Evolutionary conservation across 495 filamentous ascomycete genomes (phyloP).

Genomic region (Polyplosphaeria fusca): DNA sequence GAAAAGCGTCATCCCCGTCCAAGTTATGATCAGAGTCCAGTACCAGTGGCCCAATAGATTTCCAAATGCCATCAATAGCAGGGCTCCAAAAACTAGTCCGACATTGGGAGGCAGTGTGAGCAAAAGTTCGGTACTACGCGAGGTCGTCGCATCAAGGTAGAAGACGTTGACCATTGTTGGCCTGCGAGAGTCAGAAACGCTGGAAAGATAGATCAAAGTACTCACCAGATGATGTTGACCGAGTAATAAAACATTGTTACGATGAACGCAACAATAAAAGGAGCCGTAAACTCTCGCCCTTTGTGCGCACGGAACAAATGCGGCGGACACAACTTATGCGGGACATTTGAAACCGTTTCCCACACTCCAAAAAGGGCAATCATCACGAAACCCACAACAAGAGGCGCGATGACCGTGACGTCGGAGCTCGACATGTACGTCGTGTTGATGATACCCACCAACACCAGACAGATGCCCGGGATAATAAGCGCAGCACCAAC

Average conservation of each 20-base stretch:
- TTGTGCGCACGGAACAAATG: constrained; percentile 27
- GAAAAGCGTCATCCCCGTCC: constrained; percentile 29
- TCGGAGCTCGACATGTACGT: constrained; percentile 27
- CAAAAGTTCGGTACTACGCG: constrained; percentile 17
- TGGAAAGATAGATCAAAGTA: background rate
- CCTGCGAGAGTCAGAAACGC: background rate
- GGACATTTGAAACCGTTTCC: constrained; percentile 21
- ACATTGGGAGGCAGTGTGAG: constrained; percentile 37
- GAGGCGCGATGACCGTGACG: constrained; percentile 23
- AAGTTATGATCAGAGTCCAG: constrained; percentile 26
- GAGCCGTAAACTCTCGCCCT: constrained; percentile 35
- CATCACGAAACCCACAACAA: constrained; percentile 25
- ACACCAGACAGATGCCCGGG: constrained; percentile 39
- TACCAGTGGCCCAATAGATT: constrained; percentile 31
- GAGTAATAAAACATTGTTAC: constrained; percentile 36
- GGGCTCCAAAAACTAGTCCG: constrained; percentile 36
- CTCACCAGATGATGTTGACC: constrained; percentile 35
- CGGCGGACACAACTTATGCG: constrained; percentile 23
- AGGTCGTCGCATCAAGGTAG: constrained; percentile 30
- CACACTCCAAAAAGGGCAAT: constrained; percentile 26
- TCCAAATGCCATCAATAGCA: constrained; percentile 34
- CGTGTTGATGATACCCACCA: constrained; percentile 39
- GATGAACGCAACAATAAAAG: constrained; percentile 32
- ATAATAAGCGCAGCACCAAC: constrained; percentile 36
- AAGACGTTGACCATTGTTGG: constrained; percentile 37